Evolutionary conservation across 2,329 filamentous ascomycete genomes (phyloP).

Genomic region (Lasiodiplodia sp.): DNA sequence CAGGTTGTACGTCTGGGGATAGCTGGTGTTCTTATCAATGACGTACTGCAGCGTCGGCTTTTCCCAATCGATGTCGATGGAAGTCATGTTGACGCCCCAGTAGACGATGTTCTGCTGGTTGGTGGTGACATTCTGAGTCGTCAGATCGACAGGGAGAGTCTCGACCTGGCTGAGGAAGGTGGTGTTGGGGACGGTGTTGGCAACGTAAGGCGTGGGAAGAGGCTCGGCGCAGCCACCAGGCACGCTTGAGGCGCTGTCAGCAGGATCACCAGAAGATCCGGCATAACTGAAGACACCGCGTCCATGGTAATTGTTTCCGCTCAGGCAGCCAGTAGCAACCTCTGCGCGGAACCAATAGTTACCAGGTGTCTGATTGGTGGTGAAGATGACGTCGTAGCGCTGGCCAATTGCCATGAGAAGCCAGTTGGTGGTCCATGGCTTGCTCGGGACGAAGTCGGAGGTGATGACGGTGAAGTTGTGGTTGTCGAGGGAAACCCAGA

Average conservation of each 20-base stretch:
- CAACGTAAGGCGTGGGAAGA: conserved; percentile 35
- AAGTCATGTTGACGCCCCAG: conserved; percentile 50
- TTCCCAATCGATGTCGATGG: conserved; percentile 53
- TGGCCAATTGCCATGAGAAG: conserved; percentile 52
- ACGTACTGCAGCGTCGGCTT: conserved; percentile 55
- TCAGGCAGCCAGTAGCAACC: conserved; percentile 46
- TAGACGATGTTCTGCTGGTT: conserved; percentile 49
- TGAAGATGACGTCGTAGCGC: conserved; percentile 55
- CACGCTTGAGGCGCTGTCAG: conserved; percentile 33
- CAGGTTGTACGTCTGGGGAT: conserved; percentile 49
- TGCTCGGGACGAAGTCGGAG: conserved; percentile 42
- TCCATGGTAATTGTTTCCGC: conserved; percentile 42
- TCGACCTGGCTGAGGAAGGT: conserved; percentile 43
- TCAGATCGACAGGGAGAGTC: conserved; percentile 44
- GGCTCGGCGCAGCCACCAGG: conserved; percentile 40
- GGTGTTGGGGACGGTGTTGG: conserved; percentile 46
- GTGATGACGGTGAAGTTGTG: conserved; percentile 44
- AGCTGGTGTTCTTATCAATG: conserved; percentile 50
- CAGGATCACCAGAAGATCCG: conserved; percentile 34
- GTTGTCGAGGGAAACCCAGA: conserved; percentile 41
- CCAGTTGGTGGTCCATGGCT: conserved; percentile 44
- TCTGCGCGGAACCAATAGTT: conserved; percentile 55
- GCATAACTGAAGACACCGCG: conserved; percentile 46
- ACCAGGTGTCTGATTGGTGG: conserved; percentile 47
- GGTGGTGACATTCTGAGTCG: conserved; percentile 41